These are phyloP conservation scores for Leccinum ochraceum DNA, from an alignment of 768 basidiomycete species.

Conservation along the genomic window DNA sequence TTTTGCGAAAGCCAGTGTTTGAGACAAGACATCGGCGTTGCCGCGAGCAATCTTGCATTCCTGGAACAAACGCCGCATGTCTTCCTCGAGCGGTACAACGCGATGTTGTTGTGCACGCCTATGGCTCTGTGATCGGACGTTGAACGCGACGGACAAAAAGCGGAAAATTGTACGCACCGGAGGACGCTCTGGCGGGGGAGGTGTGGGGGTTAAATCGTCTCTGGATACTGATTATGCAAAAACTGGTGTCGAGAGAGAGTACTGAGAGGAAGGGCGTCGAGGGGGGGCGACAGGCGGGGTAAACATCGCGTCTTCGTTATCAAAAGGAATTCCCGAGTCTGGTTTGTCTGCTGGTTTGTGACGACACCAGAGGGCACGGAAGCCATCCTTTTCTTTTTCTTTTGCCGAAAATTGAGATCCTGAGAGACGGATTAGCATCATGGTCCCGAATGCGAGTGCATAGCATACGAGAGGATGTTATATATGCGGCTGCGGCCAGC, in stretches of 20 bases:
- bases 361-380: slow-evolving; percentile 76
- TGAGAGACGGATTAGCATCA: slow-evolving; percentile 9
- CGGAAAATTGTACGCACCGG: slow-evolving; percentile 15
- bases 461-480: slow-evolving; percentile 29
- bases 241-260: slow-evolving; percentile 37
- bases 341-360: slow-evolving; percentile 81
- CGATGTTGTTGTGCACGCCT: slow-evolving; percentile 31
- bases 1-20: slow-evolving; percentile 67
- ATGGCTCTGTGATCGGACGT: slow-evolving; percentile 12
- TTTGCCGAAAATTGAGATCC: slow-evolving; percentile 25
- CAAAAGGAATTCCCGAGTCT: slow-evolving; percentile 80
- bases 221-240: slow-evolving; percentile 38
- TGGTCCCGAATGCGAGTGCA: neutral
- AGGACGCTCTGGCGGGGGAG: slow-evolving; percentile 28
- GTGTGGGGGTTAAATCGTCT: slow-evolving; percentile 28
- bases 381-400: slow-evolving; percentile 48
- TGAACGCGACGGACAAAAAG: neutral
- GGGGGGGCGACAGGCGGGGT: slow-evolving; percentile 53
- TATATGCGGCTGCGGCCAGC: slow-evolving; percentile 76
- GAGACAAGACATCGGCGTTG: slow-evolving; percentile 73
- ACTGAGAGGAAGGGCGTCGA: slow-evolving; percentile 32
- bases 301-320: slow-evolving; percentile 79
- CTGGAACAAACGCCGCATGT: slow-evolving; percentile 78
- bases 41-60: slow-evolving; percentile 84
- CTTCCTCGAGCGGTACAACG: slow-evolving; percentile 77